Evolutionary conservation across 257 asterid species (phyloP).

Genomic region (Sherardia arvensis): DNA sequence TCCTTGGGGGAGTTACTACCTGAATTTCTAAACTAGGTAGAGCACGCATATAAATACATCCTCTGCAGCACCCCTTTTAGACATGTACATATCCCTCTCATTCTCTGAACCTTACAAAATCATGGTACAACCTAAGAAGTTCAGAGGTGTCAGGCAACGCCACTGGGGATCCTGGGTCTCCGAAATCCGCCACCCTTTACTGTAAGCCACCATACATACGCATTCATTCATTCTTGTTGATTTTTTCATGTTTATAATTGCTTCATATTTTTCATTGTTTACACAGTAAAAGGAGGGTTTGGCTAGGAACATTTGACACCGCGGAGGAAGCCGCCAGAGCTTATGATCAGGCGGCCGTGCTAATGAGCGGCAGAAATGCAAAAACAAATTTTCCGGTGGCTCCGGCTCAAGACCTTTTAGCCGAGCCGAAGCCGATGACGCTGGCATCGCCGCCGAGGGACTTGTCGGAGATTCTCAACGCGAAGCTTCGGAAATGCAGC

Average conservation of each 20-base stretch:
- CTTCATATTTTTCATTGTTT: background rate
- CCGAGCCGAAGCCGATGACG: background rate
- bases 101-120: background rate
- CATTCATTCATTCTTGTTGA: too few relatives aligned
- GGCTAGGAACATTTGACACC: conserved; percentile 82
- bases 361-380: conserved; percentile 71
- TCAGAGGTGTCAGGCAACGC: conserved; percentile 87
- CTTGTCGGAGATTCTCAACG: conserved; percentile 56
- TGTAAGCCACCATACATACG: conserved; percentile 30
- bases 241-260: background rate
- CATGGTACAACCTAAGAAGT: conserved; percentile 70
- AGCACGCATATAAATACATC: background rate
- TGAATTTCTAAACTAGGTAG: background rate
- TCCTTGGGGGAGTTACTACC: background rate
- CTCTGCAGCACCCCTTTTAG: background rate
- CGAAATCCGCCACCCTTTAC: conserved; percentile 81
- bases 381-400: conserved; percentile 62
- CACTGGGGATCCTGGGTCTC: conserved; percentile 99
- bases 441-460: conserved; percentile 10
- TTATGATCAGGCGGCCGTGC: conserved; percentile 71
- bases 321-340: conserved; percentile 86
- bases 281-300: conserved; percentile 68
- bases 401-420: background rate
- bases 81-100: background rate
- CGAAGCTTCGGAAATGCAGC: conserved; percentile 67